phyloP scores from a whole-genome alignment of 2,329 filamentous ascomycete genomes.

The Pseudogymnoascus sp. region DNA sequence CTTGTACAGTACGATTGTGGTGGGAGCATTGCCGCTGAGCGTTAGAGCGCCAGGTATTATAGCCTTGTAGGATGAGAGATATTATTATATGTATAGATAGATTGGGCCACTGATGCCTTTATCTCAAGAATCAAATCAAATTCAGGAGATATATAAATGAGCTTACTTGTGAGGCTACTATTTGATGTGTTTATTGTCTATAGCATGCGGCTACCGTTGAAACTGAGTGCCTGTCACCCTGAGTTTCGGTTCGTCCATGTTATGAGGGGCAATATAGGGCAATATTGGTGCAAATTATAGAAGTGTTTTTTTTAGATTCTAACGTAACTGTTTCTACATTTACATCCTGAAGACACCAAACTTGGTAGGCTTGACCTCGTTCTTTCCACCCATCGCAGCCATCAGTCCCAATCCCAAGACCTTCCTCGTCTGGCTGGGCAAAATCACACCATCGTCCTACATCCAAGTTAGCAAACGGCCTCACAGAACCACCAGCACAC shows the following conservation, averaged over 20 bases:
- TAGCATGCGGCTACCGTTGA: background rate
- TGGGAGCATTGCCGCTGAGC: constrained; percentile 4
- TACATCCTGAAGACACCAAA: constrained; percentile 84
- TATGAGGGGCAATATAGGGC: background rate
- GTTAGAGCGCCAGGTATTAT: background rate
- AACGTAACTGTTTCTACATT: constrained; percentile 12
- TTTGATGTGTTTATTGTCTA: background rate
- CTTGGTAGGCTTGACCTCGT: constrained; percentile 53
- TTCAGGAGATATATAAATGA: background rate
- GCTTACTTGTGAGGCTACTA: background rate
- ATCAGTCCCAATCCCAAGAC: constrained; percentile 66
- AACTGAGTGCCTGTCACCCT: background rate
- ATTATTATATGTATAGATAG: constrained; percentile 3
- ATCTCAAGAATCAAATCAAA: constrained; percentile 1
- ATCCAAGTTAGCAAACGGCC: constrained; percentile 10
- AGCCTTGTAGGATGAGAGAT: constrained; percentile 3
- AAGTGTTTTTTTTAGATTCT: background rate
- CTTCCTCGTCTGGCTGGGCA: constrained; percentile 64
- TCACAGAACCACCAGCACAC: constrained; percentile 38
- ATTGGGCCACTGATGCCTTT: background rate
- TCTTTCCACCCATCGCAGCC: constrained; percentile 62
- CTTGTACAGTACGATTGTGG: constrained; percentile 7
- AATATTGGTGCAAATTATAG: background rate
- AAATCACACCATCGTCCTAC: constrained; percentile 71
- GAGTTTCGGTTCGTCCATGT: background rate